Base-by-base conservation (phyloP, 306 rosid species). In the Fragaria ananassa region DNA sequence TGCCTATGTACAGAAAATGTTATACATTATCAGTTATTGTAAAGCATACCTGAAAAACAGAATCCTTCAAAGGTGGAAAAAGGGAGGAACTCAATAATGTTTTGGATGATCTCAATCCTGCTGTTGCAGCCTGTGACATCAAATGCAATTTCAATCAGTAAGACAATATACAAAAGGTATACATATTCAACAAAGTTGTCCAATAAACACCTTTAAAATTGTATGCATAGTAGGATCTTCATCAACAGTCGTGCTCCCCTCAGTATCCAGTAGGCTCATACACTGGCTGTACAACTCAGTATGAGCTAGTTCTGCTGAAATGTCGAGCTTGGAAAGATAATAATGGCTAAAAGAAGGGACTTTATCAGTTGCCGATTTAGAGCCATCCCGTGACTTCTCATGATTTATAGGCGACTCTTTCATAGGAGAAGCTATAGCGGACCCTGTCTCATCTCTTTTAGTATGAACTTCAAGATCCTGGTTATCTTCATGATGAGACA, bases 311-410 rank as follows among this genome's bases (percentile, higher is more conserved):
- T 86, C 92, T 8, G 70, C 81, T 34, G 99, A 96, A 81, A 96
- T 90, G 82, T 92, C 95, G 74, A 96, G 96, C 88, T 88, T 92
- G 74, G 98, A 87, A 67, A 96, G 96, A 85, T 96, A 96, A 80
- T 88, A 84, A 74, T 82, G 85, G 61, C 93, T 87, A 63, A 92
- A 75, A 79, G 72, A 79, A 60, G 88, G 79, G 81, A 79, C 71
- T 70, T 77, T 83, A 81, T 85, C 89, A 23, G 72, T 82, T 53
- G 85, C 79, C 35, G 53, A 76, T 60, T 74, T 82, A 5, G 81
- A 72, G 47, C 83, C 51, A 75, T 81, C 89, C 65, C 81, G 77
- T 72, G 79, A 81, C 85, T 89, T 85, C 70, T 85, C 93, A 58
- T 35, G 61, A 54, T 75, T 63, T 66, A 82, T 74, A 70, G 88